Evolutionary conservation across 1,284 basidiomycete genomes (phyloP).

Genomic region (Ganoderma leucocontextum): DNA sequence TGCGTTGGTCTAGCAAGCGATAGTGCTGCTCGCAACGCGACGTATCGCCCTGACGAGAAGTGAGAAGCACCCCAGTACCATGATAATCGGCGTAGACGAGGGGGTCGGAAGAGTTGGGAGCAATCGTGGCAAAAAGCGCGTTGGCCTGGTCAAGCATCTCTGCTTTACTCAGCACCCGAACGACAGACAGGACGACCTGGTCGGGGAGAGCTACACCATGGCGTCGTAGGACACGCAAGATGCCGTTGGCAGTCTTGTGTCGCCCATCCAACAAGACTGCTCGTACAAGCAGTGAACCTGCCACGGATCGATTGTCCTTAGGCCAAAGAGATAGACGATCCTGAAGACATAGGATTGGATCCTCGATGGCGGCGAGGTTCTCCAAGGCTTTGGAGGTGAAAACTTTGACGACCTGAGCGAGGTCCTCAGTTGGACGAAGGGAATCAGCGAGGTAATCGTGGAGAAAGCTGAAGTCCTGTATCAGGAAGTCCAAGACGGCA

Average conservation of each 20-base stretch:
- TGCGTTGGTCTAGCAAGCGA: constrained; percentile 43
- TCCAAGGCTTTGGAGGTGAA: constrained; percentile 45
- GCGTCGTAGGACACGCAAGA: constrained; percentile 52
- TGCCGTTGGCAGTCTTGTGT: constrained; percentile 50
- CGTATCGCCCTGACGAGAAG: constrained; percentile 59
- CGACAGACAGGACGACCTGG: constrained; percentile 46
- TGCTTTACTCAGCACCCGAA: constrained; percentile 54
- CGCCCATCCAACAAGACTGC: constrained; percentile 44
- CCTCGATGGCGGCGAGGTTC: constrained; percentile 46
- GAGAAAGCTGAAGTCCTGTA: constrained; percentile 52
- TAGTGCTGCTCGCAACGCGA: constrained; percentile 54
- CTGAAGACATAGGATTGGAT: constrained; percentile 47
- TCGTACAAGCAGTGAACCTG: constrained; percentile 53
- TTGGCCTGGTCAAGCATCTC: constrained; percentile 53
- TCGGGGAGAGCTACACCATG: constrained; percentile 45
- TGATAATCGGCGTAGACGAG: constrained; percentile 43
- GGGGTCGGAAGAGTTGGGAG: constrained; percentile 5
- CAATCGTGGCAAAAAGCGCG: constrained; percentile 45
- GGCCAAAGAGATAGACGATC: constrained; percentile 38
- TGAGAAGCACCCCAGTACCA: constrained; percentile 58
- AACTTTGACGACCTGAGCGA: background rate
- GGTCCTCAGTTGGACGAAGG: constrained; percentile 20
- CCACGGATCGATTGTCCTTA: constrained; percentile 38
- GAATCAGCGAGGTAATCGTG: constrained; percentile 41
- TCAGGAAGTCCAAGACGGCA: constrained; percentile 54